These are phyloP conservation scores for Leptographium flavum DNA, from an alignment of 2,329 filamentous ascomycete species.

Conservation along the genomic window DNA sequence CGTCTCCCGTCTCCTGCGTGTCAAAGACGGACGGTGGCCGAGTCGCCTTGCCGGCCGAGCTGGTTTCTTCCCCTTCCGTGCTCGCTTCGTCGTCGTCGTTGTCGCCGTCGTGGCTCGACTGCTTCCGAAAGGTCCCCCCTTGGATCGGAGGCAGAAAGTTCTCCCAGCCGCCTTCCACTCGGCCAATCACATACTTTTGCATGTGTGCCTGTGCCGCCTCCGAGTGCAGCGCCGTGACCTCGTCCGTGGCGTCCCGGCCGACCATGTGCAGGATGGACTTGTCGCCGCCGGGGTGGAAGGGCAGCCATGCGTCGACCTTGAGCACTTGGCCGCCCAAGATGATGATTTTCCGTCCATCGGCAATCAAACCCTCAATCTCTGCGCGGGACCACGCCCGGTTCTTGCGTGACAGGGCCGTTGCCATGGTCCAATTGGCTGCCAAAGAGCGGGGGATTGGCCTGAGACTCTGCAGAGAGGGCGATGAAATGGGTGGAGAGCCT, in stretches of 20 bases:
- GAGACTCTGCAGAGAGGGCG: no score
- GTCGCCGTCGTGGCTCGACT: conserved; percentile 27
- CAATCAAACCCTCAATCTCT: conserved; percentile 70
- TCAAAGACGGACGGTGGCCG: no score
- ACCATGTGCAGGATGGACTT: conserved; percentile 90
- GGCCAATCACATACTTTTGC: conserved; percentile 71
- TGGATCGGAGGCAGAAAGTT: conserved; percentile 90
- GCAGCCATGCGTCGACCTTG: conserved; percentile 78
- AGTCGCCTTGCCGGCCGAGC: no score
- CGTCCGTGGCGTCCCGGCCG: conserved; percentile 84
- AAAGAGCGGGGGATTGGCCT: no score
- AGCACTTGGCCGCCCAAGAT: conserved; percentile 71
- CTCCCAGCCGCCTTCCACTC: conserved; percentile 64
- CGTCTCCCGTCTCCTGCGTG: no score
- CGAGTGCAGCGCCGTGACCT: no score
- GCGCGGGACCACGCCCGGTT: no score
- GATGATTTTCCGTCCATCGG: conserved; percentile 63
- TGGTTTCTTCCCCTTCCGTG: no score
- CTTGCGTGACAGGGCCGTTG: no score
- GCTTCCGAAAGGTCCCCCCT: conserved; percentile 60
- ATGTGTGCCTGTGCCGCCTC: conserved; percentile 84
- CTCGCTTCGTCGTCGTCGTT: conserved; percentile 15
- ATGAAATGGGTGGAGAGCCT: no score
- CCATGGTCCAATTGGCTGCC: no score
- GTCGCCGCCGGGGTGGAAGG: conserved; percentile 83